These are phyloP conservation scores for Zhuliangozyma blackwelliae DNA, from an alignment of 1,139 yeast genomes.

Conservation along the genomic window DNA sequence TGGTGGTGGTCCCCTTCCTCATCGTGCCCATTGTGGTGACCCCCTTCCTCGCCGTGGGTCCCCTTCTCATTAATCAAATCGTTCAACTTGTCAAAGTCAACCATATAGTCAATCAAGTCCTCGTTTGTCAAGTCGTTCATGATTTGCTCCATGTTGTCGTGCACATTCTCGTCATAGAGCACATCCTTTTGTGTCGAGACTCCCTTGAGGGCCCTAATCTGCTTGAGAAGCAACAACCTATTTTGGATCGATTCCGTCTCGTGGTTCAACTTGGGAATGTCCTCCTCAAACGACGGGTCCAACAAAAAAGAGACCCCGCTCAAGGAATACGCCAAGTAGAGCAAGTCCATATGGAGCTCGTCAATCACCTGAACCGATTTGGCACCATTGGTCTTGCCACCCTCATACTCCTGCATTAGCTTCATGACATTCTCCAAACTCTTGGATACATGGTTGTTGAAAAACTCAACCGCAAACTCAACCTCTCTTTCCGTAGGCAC, in stretches of 20 bases:
- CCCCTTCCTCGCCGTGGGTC: neutral
- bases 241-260: conserved; percentile 33
- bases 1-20: conserved; percentile 21
- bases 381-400: conserved; percentile 13
- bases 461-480: conserved; percentile 56
- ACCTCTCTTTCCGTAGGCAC: conserved; percentile 58
- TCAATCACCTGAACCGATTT: conserved; percentile 33
- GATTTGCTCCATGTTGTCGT: conserved; percentile 34
- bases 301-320: conserved; percentile 76
- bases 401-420: conserved; percentile 27
- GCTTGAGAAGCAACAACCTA: conserved; percentile 29
- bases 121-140: conserved; percentile 34
- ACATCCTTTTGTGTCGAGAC: conserved; percentile 22
- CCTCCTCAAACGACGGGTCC: conserved; percentile 60
- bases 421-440: conserved; percentile 41
- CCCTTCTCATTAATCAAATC: conserved; percentile 6
- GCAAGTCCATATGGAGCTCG: conserved; percentile 50
- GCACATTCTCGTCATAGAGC: conserved; percentile 23
- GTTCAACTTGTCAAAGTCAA: conserved; percentile 14
- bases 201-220: conserved; percentile 23
- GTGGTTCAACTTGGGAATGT: conserved; percentile 37
- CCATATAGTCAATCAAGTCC: conserved; percentile 14
- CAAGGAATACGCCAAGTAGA: conserved; percentile 55
- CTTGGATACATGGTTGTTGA: conserved; percentile 45
- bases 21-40: conserved; percentile 14